Percentiles rank a stretch among this genome's conserved stretches.
phyloP scores from a whole-genome alignment of 495 filamentous ascomycete species.

The Aspergillus nidulans region DNA sequence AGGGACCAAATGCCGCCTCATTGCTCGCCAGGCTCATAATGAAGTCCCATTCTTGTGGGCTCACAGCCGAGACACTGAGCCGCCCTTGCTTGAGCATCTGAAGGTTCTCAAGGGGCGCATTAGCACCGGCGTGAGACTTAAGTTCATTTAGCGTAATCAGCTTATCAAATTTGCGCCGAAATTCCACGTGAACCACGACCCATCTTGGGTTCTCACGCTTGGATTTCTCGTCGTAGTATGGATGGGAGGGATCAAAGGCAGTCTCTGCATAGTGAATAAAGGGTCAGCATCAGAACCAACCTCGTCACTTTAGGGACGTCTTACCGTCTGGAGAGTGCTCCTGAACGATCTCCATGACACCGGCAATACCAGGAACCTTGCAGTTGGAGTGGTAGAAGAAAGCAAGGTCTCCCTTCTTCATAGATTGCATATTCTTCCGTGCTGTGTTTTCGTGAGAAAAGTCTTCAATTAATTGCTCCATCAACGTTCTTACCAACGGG shows the following conservation, averaged over 20 bases:
- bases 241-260: slow-evolving; percentile 70
- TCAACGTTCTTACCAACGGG: slow-evolving; percentile 38
- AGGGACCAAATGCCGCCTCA: slow-evolving; percentile 13
- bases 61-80: slow-evolving; percentile 80
- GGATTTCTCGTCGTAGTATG: slow-evolving; percentile 79
- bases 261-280: slow-evolving; percentile 49
- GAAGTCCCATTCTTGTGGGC: slow-evolving; percentile 71
- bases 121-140: slow-evolving; percentile 54
- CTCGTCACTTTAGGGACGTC: slow-evolving; percentile 11
- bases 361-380: slow-evolving; percentile 84
- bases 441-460: slow-evolving; percentile 40
- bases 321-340: slow-evolving; percentile 74
- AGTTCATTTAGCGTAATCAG: slow-evolving; percentile 70
- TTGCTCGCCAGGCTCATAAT: slow-evolving; percentile 50
- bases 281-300: slow-evolving; percentile 8
- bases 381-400: slow-evolving; percentile 99
- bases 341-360: slow-evolving; percentile 87
- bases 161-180: slow-evolving; percentile 73
- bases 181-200: slow-evolving; percentile 83
- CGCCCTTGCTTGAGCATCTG: slow-evolving; percentile 75
- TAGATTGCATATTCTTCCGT: slow-evolving; percentile 80
- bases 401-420: slow-evolving; percentile 86
- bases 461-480: background rate
- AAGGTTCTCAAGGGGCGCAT: slow-evolving; percentile 69
- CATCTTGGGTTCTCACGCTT: slow-evolving; percentile 77